A percentile compares a stretch with the other conserved stretches of the same genome.
These are phyloP conservation scores for Aspergillus conjunctus DNA, from an alignment of 495 filamentous ascomycete genomes.

Conservation along the genomic window DNA sequence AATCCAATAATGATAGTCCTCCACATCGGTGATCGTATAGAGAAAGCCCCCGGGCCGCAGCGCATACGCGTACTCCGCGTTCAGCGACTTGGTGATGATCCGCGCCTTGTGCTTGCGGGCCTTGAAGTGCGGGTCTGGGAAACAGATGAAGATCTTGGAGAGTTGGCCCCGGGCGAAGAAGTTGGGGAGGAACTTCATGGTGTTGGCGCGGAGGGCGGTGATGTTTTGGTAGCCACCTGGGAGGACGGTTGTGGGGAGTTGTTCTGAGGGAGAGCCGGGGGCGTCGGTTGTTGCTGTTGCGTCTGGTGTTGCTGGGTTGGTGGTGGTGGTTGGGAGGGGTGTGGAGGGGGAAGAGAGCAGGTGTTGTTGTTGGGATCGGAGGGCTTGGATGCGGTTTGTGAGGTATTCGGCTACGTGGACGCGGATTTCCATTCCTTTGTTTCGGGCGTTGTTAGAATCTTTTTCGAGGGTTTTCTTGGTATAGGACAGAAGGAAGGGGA, in stretches of 20 bases:
- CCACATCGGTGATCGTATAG: constrained; percentile 97
- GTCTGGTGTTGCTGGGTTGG: constrained; percentile 8
- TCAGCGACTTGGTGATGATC: constrained; percentile 85
- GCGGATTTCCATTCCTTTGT: constrained; percentile 81
- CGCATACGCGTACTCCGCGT: constrained; percentile 91
- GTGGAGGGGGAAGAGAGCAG: constrained; percentile 27
- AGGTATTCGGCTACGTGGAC: constrained; percentile 86
- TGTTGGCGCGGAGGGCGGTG: constrained; percentile 83
- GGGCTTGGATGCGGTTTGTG: constrained; percentile 77
- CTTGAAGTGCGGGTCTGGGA: constrained; percentile 98
- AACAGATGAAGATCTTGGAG: constrained; percentile 92
- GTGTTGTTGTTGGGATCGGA: constrained; percentile 67
- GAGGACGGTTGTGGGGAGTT: constrained; percentile 25
- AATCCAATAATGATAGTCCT: constrained; percentile 94
- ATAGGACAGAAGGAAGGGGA: not conserved
- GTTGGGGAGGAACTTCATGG: constrained; percentile 98
- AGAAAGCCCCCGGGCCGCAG: constrained; percentile 79
- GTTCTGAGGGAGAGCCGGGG: constrained; percentile 5
- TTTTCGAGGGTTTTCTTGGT: not conserved
- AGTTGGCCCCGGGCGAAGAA: constrained; percentile 80
- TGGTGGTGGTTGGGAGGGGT: constrained; percentile 14
- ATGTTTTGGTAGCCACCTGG: constrained; percentile 76
- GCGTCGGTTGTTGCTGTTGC: constrained; percentile 2
- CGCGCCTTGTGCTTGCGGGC: constrained; percentile 93
- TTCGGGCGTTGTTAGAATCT: not conserved